Percentiles rank a stretch among this genome's conserved stretches.
These are phyloP conservation scores for Larix kaempferi DNA, from an alignment of 75 land plant genomes.

Conservation along the genomic window DNA sequence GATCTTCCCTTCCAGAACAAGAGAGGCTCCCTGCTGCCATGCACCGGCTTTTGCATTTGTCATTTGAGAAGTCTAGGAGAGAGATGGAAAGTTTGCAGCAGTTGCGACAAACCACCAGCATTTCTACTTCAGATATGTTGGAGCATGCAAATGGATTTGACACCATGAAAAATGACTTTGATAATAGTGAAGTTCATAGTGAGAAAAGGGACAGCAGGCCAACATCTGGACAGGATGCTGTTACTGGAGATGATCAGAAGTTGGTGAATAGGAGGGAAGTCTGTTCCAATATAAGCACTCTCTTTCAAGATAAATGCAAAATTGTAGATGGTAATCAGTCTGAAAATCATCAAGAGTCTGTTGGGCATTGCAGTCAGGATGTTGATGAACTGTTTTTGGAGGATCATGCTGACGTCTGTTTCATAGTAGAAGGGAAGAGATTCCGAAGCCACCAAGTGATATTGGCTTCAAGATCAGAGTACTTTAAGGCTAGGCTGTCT, in stretches of 20 bases:
- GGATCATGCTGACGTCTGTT: conserved; percentile 88
- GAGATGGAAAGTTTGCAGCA: not conserved
- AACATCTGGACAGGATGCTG: not conserved
- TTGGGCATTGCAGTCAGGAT: conserved; percentile 16
- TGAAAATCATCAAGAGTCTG: conserved; percentile 12
- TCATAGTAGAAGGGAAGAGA: conserved; percentile 53
- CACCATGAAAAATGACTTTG: not conserved
- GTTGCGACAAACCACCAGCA: not conserved
- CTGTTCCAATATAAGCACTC: not conserved
- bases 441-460: conserved; percentile 84
- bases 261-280: not conserved
- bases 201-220: not conserved
- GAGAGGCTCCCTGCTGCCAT: conserved; percentile 79
- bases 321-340: not conserved
- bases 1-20: conserved; percentile 71
- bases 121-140: not conserved
- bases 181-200: not conserved
- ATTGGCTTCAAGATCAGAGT: conserved; percentile 84
- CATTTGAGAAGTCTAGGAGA: conserved; percentile 40
- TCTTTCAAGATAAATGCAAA: not conserved
- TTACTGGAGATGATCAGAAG: not conserved
- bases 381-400: conserved; percentile 14
- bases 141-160: not conserved
- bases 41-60: conserved; percentile 47
- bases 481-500: conserved; percentile 77